phyloP scores from a whole-genome alignment of 768 basidiomycete genomes.

The Rhizopogon roseolus region DNA sequence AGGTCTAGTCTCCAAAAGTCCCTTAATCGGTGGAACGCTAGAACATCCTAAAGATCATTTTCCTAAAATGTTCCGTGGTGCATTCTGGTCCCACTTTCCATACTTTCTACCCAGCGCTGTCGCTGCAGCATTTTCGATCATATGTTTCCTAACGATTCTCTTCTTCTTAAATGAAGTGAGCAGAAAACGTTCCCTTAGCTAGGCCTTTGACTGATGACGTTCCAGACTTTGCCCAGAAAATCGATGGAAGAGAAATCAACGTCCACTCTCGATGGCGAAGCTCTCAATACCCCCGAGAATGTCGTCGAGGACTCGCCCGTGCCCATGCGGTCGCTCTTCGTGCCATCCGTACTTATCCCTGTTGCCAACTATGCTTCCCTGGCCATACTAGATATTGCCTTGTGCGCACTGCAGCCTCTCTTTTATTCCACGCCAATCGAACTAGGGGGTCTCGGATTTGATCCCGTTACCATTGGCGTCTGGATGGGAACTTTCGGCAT shows the following conservation, averaged over 20 bases:
- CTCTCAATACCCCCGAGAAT: neutral
- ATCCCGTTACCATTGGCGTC: conserved; percentile 30
- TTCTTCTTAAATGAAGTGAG: conserved; percentile 28
- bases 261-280: neutral
- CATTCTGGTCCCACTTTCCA: conserved; percentile 51
- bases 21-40: conserved; percentile 54
- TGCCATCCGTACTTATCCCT: conserved; percentile 21
- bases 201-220: neutral
- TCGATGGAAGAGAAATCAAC: conserved; percentile 11
- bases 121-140: conserved; percentile 20
- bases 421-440: conserved; percentile 33
- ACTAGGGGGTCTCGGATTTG: conserved; percentile 33
- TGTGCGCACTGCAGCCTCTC: conserved; percentile 32
- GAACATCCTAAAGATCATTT: conserved; percentile 55
- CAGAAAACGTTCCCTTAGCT: neutral
- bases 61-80: conserved; percentile 39
- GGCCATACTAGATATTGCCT: conserved; percentile 30
- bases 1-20: conserved; percentile 27
- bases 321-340: conserved; percentile 25
- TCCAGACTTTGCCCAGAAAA: neutral
- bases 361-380: conserved; percentile 34
- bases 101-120: conserved; percentile 41
- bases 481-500: conserved; percentile 31
- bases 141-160: conserved; percentile 15
- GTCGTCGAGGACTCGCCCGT: conserved; percentile 2